Conservation (phyloP, 2,329 filamentous ascomycete genomes). For the Zymoseptoria crescenta region DNA sequence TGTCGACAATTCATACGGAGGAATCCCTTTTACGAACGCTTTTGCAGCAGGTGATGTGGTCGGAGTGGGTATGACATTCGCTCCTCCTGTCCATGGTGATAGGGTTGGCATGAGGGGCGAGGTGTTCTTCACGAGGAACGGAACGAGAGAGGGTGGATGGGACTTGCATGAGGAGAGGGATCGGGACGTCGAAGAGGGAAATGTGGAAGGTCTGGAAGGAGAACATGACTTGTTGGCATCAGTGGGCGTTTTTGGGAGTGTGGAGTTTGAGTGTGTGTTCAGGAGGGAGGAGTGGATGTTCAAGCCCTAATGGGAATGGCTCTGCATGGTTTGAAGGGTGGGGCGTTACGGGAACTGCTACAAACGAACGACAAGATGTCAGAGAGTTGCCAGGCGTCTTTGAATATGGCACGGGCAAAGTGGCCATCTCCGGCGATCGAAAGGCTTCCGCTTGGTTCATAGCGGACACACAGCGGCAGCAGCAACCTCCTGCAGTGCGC, state of each 20-base stretch:
- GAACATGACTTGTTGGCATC: constrained; percentile 62
- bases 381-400: background rate
- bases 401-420: background rate
- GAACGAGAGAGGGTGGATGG: constrained; percentile 54
- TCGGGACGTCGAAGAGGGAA: constrained; percentile 50
- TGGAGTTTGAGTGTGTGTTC: constrained; percentile 55
- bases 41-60: constrained; percentile 60
- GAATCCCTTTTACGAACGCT: constrained; percentile 56
- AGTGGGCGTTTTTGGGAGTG: constrained; percentile 62
- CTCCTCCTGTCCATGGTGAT: constrained; percentile 17
- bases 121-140: constrained; percentile 65
- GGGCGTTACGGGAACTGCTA: background rate
- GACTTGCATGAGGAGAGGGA: constrained; percentile 69
- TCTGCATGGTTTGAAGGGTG: background rate
- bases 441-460: background rate
- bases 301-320: constrained; percentile 12
- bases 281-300: constrained; percentile 27
- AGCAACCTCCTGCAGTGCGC: too few species aligned
- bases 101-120: constrained; percentile 41
- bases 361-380: background rate
- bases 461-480: background rate
- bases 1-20: constrained; percentile 67
- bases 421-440: background rate
- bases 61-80: constrained; percentile 63
- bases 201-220: constrained; percentile 55